phyloP scores from a whole-genome alignment of 1,284 basidiomycete species.

The Afroboletus lepidellus region DNA sequence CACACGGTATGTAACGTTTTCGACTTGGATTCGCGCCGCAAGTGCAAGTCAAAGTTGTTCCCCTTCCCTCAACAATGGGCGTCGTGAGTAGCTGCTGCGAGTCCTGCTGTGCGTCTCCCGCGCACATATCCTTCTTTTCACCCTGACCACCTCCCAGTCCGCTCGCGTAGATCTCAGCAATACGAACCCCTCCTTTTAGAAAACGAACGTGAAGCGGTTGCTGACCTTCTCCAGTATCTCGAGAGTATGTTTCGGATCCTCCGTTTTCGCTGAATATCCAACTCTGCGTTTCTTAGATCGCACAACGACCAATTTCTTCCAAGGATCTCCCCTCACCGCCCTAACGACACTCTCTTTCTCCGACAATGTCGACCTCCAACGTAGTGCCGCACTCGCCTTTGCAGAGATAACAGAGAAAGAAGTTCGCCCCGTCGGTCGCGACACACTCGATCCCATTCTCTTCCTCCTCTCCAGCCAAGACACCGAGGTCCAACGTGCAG shows the following conservation, averaged over 20 bases:
- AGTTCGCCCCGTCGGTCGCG: conserved; percentile 93
- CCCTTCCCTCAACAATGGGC: conserved; percentile 41
- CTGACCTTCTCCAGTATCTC: conserved; percentile 94
- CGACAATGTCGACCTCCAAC: conserved; percentile 98
- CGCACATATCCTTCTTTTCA: conserved; percentile 12
- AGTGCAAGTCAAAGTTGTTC: conserved; percentile 9
- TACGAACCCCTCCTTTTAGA: conserved; percentile 95
- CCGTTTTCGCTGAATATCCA: conserved; percentile 9
- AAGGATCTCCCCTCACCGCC: conserved; percentile 87
- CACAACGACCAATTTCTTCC: conserved; percentile 94
- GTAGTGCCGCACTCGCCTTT: conserved; percentile 96
- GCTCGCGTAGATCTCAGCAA: conserved; percentile 75
- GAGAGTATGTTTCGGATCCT: conserved; percentile 66
- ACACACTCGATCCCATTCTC: conserved; percentile 97
- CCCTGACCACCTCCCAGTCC: conserved; percentile 45
- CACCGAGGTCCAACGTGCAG: conserved; percentile 97
- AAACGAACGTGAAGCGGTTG: conserved; percentile 98
- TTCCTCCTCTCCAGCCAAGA: conserved; percentile 98
- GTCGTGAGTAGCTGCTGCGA: conserved; percentile 73
- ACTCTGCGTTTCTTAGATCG: conserved; percentile 62
- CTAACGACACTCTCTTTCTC: conserved; percentile 97
- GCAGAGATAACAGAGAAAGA: conserved; percentile 99
- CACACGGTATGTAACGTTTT: conserved; percentile 21
- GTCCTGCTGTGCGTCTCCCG: conserved; percentile 61
- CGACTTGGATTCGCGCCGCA: conserved; percentile 9